Conservation (phyloP, 2,329 filamentous ascomycete genomes). For the Chrysosporium queenslandicum region DNA sequence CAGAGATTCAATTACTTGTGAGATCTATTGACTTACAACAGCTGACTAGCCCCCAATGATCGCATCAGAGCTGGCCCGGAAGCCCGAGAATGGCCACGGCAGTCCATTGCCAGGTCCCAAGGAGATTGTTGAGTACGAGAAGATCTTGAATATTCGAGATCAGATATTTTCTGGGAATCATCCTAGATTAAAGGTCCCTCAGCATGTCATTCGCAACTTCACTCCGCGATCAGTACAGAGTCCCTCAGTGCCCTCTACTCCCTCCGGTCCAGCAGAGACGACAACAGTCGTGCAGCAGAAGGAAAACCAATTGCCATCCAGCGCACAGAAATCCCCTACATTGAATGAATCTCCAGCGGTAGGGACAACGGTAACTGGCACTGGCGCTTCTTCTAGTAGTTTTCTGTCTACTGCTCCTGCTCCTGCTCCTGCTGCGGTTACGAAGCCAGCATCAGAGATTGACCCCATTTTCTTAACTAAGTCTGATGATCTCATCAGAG, state of each 20-base stretch:
- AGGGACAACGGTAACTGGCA: conserved; percentile 18
- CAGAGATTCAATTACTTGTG: not conserved
- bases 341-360: conserved; percentile 14
- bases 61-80: conserved; percentile 5
- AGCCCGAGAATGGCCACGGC: conserved; percentile 23
- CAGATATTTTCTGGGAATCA: conserved; percentile 64
- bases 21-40: not conserved
- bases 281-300: conserved; percentile 1
- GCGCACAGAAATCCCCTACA: not conserved
- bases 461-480: conserved; percentile 78
- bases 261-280: conserved; percentile 16
- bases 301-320: not conserved
- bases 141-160: conserved; percentile 72
- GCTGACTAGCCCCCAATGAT: conserved; percentile 19
- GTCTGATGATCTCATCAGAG: conserved; percentile 71
- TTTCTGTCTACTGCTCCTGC: conserved; percentile 14
- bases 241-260: conserved; percentile 22
- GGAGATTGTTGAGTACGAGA: conserved; percentile 62
- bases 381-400: conserved; percentile 18
- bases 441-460: conserved; percentile 55
- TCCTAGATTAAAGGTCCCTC: conserved; percentile 49
- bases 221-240: conserved; percentile 28
- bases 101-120: conserved; percentile 35
- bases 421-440: conserved; percentile 25
- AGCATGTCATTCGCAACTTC: conserved; percentile 41